phyloP scores from a whole-genome alignment of 2,329 filamentous ascomycete species.

The Escovopsis weberi region DNA sequence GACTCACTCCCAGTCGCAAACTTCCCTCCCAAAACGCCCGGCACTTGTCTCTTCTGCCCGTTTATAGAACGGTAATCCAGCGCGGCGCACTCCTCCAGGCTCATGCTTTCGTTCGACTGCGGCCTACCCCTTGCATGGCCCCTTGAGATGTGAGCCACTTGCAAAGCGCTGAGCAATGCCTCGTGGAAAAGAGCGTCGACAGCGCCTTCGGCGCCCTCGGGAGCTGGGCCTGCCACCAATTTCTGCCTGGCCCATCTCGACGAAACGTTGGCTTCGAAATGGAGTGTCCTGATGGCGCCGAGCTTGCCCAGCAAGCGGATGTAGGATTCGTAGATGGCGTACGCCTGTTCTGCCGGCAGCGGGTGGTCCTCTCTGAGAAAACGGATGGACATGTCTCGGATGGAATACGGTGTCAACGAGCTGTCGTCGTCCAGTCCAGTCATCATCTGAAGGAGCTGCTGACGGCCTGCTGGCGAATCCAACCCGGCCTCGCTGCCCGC shows the following conservation, averaged over 20 bases:
- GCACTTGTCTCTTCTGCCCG: constrained; percentile 2
- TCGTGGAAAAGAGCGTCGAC: constrained; percentile 3
- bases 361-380: constrained; percentile 4
- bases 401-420: constrained; percentile 9
- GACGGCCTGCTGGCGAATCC: constrained; percentile 7
- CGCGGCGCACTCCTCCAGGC: constrained; percentile 7
- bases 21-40: too few relatives aligned
- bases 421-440: constrained; percentile 14
- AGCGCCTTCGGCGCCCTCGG: neutral
- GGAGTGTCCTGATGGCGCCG: constrained; percentile 17
- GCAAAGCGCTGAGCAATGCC: constrained; percentile 5
- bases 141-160: constrained; percentile 2
- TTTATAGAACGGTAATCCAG: constrained; percentile 10
- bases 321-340: constrained; percentile 13
- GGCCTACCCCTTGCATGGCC: neutral
- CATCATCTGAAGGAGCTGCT: constrained; percentile 15
- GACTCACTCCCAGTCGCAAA: too few relatives aligned
- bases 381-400: constrained; percentile 11
- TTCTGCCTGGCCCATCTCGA: neutral
- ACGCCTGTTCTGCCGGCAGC: constrained; percentile 1
- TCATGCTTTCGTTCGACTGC: neutral
- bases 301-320: constrained; percentile 16
- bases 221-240: neutral
- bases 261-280: constrained; percentile 16
- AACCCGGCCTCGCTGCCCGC: neutral